Evolutionary conservation across 208 protist genomes (phyloP), one percentile per base, ranked within the genome.

Genomic region (Strigomonas culicis): DNA sequence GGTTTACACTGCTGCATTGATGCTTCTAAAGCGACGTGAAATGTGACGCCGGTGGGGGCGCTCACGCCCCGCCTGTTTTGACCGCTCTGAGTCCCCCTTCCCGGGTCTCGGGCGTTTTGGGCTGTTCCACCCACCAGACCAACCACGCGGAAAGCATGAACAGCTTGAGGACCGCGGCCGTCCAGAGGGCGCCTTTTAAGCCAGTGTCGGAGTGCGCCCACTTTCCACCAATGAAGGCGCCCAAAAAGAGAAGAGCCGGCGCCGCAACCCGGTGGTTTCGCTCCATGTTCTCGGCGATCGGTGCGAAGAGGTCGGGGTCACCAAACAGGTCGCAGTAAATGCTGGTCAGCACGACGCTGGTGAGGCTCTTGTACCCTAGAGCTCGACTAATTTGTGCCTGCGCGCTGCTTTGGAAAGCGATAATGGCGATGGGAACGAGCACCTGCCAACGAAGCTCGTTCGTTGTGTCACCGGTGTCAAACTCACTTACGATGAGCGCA

Each of bases 331-430:
- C 64, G 39, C 55, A 62, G 30, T 69, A 69, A 30, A 69, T 69
- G 55, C 55, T 62, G 4, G 64, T 69, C 13, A 69, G 64, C 13
- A 69, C 64, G 52, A 69, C 64, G 27, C 64, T 69, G n/a, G 64
- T 69, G 19, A 69, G 46, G 56, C 55, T 62, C 44, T 60, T 59
- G 64, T 58, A 69, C 36, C 56, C 64, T 1, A 69, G 44, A 8
- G 64, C 64, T 15, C 64, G 64, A 43, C 55, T 63, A 30, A 63
- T 62, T 21, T 58, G 53, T 3, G 64, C 64, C 56, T 69, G 64
- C 28, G 64, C 64, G 50, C 64, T 69, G 64, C 64, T 69, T 44
- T 69, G 64, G 39, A 69, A 69, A 0, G 64, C 52, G 10, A 69
- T 47, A 25, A 69, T 52, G 21, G 64, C 64, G 46, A 69, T 69